A percentile compares a stretch with the other conserved stretches of the same genome.
Evolutionary conservation across 768 basidiomycete species (phyloP).

Genomic region (Clitopilus hobsonii): DNA sequence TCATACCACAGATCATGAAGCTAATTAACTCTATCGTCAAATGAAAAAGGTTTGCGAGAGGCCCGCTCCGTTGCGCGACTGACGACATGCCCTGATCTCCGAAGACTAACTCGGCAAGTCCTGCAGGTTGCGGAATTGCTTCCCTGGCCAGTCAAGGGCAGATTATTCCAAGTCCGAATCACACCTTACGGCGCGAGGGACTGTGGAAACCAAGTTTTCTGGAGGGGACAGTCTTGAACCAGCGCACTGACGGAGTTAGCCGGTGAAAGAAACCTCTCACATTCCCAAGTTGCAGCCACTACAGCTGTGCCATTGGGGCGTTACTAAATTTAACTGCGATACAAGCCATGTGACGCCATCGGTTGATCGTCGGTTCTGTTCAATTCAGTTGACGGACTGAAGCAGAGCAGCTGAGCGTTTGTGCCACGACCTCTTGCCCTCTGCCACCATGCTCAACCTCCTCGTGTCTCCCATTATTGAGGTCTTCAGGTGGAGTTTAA

Average conservation of each 20-base stretch:
- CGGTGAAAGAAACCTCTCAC: conserved; percentile 64
- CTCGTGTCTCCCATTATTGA: conserved; percentile 38
- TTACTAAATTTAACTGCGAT: too few species aligned
- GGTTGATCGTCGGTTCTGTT: background rate
- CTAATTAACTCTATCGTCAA: background rate
- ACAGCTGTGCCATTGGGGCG: conserved; percentile 61
- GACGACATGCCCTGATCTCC: conserved; percentile 84
- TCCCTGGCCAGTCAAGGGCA: conserved; percentile 83
- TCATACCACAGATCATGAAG: too few species aligned
- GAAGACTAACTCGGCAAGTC: conserved; percentile 88
- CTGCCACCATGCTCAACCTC: conserved; percentile 22
- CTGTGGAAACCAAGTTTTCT: conserved; percentile 89
- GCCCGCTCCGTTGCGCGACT: conserved; percentile 80
- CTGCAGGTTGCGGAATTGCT: conserved; percentile 91
- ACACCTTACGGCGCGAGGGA: conserved; percentile 58
- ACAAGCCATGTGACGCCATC: background rate
- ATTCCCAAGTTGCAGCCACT: conserved; percentile 79
- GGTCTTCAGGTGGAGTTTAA: conserved; percentile 47
- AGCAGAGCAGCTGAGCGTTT: background rate
- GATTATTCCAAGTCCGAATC: conserved; percentile 76
- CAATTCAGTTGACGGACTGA: background rate
- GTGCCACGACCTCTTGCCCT: conserved; percentile 1
- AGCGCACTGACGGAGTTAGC: conserved; percentile 68
- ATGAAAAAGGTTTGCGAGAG: conserved; percentile 70
- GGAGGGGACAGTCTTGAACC: conserved; percentile 93